Base-by-base conservation (phyloP, 768 basidiomycete species). In the Boletus pseudo-olivaceus region DNA sequence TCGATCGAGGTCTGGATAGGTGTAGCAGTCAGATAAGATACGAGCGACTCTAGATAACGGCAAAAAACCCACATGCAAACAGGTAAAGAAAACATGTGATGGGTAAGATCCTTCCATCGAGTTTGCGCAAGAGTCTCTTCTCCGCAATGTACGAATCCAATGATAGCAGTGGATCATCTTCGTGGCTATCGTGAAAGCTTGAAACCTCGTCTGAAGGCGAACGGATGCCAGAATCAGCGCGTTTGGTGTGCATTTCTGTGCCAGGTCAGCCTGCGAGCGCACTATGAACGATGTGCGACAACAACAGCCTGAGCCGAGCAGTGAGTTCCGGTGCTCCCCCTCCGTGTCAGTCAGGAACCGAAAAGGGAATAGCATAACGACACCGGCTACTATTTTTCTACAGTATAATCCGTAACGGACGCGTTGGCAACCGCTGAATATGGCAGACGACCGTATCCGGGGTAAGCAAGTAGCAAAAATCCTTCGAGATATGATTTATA, bases 61-160 rank as follows among this genome's bases (percentile, higher is more conserved):
- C 37, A 46, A 47, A 15, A 39, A 43, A 79, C 85, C 67, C 53
- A 87, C 88, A 90, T 30, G 87, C 86, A 67, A 85, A 89, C 27
- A 90, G 75, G 60, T 90, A 90, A 39, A 90, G 76, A n/a, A 87
- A 60, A 62, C 86, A 89, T 2, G 83, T 75, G 42, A 89, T 82
- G 39, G 88, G 88, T 48, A 90, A 70, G 52, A 90, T 89, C 39
- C 86, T 76, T 51, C 60, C 47, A 61, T 90, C 88, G 47, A 90
- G 73, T 62, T 86, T 88, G 62, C 80, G 76, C 20, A 89, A 73
- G 2, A 90, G 76, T 26, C 61, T 68, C 54, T 64, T 73, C 65
- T 88, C 86, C 47, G 80, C 79, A 11, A 49, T 55, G 27, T 17
- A 48, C 19, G 60, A 46, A 17, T 59, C 60, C 26, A 47, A 59